Base-by-base conservation (phyloP, 352 stramenopile species). In the Pythium myriotylum region DNA sequence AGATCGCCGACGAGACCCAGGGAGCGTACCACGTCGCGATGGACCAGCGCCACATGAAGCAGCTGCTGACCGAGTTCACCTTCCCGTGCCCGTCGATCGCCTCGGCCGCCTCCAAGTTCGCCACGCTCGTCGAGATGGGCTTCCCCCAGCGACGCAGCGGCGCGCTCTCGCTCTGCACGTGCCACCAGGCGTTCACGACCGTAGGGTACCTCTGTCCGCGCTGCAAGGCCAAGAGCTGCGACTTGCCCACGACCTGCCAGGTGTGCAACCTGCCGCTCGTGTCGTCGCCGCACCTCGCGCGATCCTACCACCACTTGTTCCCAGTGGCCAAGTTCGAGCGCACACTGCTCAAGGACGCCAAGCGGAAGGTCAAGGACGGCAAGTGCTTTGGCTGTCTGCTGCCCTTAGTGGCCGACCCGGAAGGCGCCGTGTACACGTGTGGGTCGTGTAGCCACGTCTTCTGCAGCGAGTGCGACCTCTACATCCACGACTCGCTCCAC, bases 281-380 rank as follows among this genome's bases (percentile, higher is more conserved):
- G 29, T 92, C 97, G 53, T 98, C 96, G 39, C 95, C 97, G n/a
- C 97, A 99, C 69, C 82, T 99, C 16, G 96, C 96, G 59, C 81
- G 96, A 20, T 98, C 92, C 6, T 99, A 99, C 79, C 97, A 99
- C 73, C 97, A 99, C 76, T 84, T 99, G 51, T 99, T 99, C 67
- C 97, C 97, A 3, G 92, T 99, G 9, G 77, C 85, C 49, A 95
- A 95, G 46, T 99, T 99, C 76, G 67, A 86, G 14, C 92, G 96
- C 70, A 80, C 70, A 10, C 68, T 74, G 16, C 47, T 89, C 32
- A 50, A 51, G 37, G 23, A 62, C 61, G 6, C 58, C 59, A 29
- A 49, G 22, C 14, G 13, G 2, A 8, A 77, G 61, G 53, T 77
- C n/a, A 49, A 59, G 59, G 43, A 51, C 7, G 14, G 27, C 39